phyloP scores from a whole-genome alignment of 2,329 filamentous ascomycete species.

The Arthroderma uncinatum region DNA sequence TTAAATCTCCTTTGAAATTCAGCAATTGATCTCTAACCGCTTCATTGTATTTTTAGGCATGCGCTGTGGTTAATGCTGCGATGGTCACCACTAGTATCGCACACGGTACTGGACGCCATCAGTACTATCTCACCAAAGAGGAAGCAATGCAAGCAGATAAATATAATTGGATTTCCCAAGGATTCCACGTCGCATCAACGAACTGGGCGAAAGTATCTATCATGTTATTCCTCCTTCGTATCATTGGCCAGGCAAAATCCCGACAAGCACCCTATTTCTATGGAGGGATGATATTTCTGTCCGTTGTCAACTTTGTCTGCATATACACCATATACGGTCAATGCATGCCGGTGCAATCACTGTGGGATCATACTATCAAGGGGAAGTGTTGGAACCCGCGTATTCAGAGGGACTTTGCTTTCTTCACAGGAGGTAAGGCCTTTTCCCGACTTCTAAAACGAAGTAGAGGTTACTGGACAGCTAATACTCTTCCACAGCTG shows the following conservation, averaged over 20 bases:
- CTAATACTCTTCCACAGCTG: slow-evolving; percentile 1
- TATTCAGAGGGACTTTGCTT: slow-evolving; percentile 10
- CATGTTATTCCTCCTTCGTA: slow-evolving; percentile 11
- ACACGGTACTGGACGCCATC: slow-evolving; percentile 9
- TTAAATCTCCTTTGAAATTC: background rate
- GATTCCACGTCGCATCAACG: slow-evolving; percentile 10
- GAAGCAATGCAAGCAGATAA: slow-evolving; percentile 11
- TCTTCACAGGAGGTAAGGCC: background rate
- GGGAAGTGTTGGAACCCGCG: slow-evolving; percentile 8
- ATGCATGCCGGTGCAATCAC: slow-evolving; percentile 6
- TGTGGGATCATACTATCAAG: slow-evolving; percentile 9
- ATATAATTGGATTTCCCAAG: slow-evolving; percentile 11
- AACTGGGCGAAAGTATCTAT: slow-evolving; percentile 12
- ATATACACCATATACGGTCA: slow-evolving; percentile 9
- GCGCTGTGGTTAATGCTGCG: slow-evolving; percentile 7
- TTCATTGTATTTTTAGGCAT: slow-evolving; percentile 6
- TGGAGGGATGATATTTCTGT: slow-evolving; percentile 7
- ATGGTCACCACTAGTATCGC: slow-evolving; percentile 6
- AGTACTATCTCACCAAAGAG: slow-evolving; percentile 7
- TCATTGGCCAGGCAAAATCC: slow-evolving; percentile 9
- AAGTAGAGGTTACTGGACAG: background rate
- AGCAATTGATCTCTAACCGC: background rate
- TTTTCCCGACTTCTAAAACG: background rate
- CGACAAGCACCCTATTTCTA: slow-evolving; percentile 5
- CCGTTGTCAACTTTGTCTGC: slow-evolving; percentile 8